These are phyloP conservation scores for Cutaneotrichosporon curvatum DNA, from an alignment of 1,284 basidiomycete species.

Conservation along the genomic window DNA sequence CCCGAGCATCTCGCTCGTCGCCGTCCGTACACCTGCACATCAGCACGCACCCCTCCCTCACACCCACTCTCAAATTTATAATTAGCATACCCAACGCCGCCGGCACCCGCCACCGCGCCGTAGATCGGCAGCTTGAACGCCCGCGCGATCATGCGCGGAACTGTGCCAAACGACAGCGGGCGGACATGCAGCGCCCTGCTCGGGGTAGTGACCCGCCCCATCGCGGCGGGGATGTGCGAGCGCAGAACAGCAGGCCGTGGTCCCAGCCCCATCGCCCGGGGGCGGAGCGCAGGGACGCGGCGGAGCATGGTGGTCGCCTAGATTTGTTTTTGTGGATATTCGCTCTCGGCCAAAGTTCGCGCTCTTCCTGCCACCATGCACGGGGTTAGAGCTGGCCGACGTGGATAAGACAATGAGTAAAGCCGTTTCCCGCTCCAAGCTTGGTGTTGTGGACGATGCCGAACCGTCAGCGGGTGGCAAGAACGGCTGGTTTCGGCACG, in stretches of 20 bases:
- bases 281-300: slow-evolving; percentile 13
- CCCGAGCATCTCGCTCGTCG: slow-evolving; percentile 34
- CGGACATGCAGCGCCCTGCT: slow-evolving; percentile 53
- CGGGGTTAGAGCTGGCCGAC: no score
- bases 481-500: slow-evolving; percentile 2
- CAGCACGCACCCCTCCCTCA: neutral
- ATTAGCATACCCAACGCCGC: slow-evolving; percentile 84
- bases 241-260: neutral
- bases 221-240: neutral
- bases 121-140: slow-evolving; percentile 80
- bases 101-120: slow-evolving; percentile 75
- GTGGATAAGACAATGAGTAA: no score
- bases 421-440: no score
- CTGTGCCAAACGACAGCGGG: slow-evolving; percentile 71
- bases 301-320: slow-evolving; percentile 11
- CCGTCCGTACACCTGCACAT: slow-evolving; percentile 32
- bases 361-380: no score
- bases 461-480: slow-evolving; percentile 2
- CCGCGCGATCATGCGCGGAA: slow-evolving; percentile 71
- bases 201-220: slow-evolving; percentile 12
- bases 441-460: neutral
- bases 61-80: slow-evolving; percentile 82
- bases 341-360: no score
- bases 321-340: no score
- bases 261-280: slow-evolving; percentile 4